Evolutionary conservation across 2,329 filamentous ascomycete genomes (phyloP), one percentile per base, ranked within the genome.

Genomic region (Hirsutella thompsonii): DNA sequence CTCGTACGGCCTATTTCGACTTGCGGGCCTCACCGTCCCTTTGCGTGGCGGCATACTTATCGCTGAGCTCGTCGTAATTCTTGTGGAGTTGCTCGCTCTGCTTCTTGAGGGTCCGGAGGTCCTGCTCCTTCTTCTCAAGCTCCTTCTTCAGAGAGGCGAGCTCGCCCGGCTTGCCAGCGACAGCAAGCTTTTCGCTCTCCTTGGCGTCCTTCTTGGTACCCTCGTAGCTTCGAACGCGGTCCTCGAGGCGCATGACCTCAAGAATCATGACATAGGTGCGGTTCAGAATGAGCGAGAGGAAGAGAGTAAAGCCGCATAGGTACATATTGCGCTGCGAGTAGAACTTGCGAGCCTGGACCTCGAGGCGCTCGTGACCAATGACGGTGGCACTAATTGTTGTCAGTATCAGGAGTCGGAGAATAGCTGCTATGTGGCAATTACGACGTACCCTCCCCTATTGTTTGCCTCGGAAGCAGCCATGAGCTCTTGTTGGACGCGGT

Each of bases 291-390:
- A 98, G 75, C 41, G 90, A 96, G 47, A 98, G 82, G 79, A 98
- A 96, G 48, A 98, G 82, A 5, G 92, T 98, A 74, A 98, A 98
- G 54, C 92, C 92, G 66, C 92, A 96, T 47, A 98, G 88, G 70
- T 98, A 98, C 92, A 98, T 98, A 79, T 98, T 98, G 65, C 92
- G 89, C 72, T 98, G 90, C 47, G 89, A 94, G 76, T 98, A 98
- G 74, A 98, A 98, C 69, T 98, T 98, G 75, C 92, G 88, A 50
- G 92, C 90, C 67, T 98, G 92, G 40, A 96, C 90, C 68, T 98
- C 92, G 76, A 94, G 88, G 49, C 92, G 90, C 62, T 96, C 92
- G 59, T 86, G 82, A 48, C 92, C 90, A 55, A 95, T 79, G 45
- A 89, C 79, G 39, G 80, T 76, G 57, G 83, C 64, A 43, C 64